Evolutionary conservation across 805 yeast genomes (phyloP), one percentile per base, ranked within the genome.

Genomic region (Nematodospora valgi): DNA sequence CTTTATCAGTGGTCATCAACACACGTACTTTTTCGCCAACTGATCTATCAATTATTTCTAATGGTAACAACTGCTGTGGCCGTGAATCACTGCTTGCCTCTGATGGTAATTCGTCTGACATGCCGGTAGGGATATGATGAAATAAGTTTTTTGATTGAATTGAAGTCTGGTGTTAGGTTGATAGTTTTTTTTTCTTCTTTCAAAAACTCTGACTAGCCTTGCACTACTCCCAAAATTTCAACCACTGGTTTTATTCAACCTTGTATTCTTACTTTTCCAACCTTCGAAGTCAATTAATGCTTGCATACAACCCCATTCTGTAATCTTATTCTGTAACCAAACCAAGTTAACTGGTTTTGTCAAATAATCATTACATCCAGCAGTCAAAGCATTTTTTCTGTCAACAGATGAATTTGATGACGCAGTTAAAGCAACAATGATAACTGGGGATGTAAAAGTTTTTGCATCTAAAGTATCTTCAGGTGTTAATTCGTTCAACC

Each of bases 291-390:
- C 95, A 56, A 91, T 89, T 32, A 91, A 64, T 1, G 97, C 97
- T 62, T 91, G 98, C 98, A 91, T 91, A 59, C 98, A 91, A 0
- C 98, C 98, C 98, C 98, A 93, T 59, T 91, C 97, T 0, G 88
- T 83, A 34, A 93, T 85, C 60, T 93, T 93, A 52, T 86, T 86
- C 50, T 88, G 86, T 30, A 93, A 68, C 99, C 99, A 93, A 32
- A 79, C 86, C 47, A 91, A 68, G 48, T 88, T 91, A 6, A 93
- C 98, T 0, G 99, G 99, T 48, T 93, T 93, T 7, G 97, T 93
- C 47, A 93, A 63, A 62, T 83, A 93, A 59, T 93, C 99, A 52
- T 93, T 93, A 62, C 99, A 93, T 30, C 99, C 99, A 3, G 98
- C 96, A 19, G 94, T 84, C 37, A 93, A 68, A 0, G 98, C 98